Evolutionary conservation across 805 yeast genomes (phyloP), one percentile per base, ranked within the genome.

Genomic region (Ogataea pilisensis): DNA sequence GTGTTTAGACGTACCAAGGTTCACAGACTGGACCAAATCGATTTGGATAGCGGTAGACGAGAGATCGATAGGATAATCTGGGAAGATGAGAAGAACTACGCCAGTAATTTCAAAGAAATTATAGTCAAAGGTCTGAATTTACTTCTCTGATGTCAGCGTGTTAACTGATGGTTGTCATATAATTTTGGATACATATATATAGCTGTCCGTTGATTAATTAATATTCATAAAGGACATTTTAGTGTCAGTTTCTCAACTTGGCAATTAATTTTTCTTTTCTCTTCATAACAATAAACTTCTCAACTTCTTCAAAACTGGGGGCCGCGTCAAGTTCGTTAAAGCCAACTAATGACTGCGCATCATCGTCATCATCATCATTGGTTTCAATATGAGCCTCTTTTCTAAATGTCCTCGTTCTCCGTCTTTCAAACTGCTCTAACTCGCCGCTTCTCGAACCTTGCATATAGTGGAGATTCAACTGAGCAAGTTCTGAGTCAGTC

Each of bases 1-100:
- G 31, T 78, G 0, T 54, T 79, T 13, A 73, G 78, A 43, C 77
- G 86, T 8, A 80, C 90, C 2, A 73, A 78, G 47, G 65, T 82
- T 9, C 85, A 79, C 38, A 72, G 85, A 37, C 63, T 85, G 34
- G 90, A 84, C 50, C 82, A 85, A 34, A 58, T 87, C 44, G 95
- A 88, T 59, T 73, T 84, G 57, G 95, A 88, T 59, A 75, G 87
- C 0, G 95, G 95, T 2, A 68, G 95, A 52, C 71, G 93, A 37
- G 95, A 87, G 57, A 78, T 82, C 64, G 96, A 88, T 61, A 68
- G 88, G 36, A 76, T 76, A 47, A 77, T 80, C 18, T 86, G 95
- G 95, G 87, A 82, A 49, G 93, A 86, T 43, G 86, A 85, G 38
- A 68, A 48, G 39, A 52, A 58, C 30, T 63, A 63, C 38, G 48